Percentiles rank a stretch among this genome's conserved stretches.
These are phyloP conservation scores for Litsea cubeba DNA, from an alignment of 164 flowering plant species.

Conservation along the genomic window DNA sequence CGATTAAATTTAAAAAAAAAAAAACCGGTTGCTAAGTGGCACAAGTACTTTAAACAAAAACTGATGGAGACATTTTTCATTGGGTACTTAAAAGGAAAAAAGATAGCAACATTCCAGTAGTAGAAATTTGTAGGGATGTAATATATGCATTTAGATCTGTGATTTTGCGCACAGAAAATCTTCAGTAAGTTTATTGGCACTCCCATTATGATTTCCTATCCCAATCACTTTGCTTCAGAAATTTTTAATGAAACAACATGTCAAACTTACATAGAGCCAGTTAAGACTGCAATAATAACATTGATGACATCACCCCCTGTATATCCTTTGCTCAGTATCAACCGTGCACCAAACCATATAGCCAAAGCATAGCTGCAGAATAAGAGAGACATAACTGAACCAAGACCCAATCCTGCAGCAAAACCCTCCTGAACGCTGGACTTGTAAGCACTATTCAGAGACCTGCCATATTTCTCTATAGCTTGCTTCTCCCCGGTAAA, in stretches of 20 bases:
- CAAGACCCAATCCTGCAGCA: conserved; percentile 38
- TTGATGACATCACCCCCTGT: conserved; percentile 45
- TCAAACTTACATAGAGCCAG: conserved; percentile 45
- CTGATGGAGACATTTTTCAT: too few species aligned
- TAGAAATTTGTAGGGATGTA: not conserved
- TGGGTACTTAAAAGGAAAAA: too few species aligned
- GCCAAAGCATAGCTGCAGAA: conserved; percentile 38
- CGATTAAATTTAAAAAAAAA: too few species aligned
- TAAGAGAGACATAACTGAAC: conserved; percentile 24
- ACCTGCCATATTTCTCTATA: conserved; percentile 29
- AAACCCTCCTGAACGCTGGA: conserved; percentile 37
- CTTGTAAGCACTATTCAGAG: conserved; percentile 32
- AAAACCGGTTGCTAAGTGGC: too few species aligned
- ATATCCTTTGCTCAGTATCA: conserved; percentile 38
- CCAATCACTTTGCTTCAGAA: not conserved
- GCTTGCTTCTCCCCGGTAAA: conserved; percentile 55
- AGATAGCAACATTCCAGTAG: not conserved
- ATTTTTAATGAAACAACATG: not conserved
- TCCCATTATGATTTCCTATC: not conserved
- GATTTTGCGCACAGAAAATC: not conserved
- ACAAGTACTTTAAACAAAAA: too few species aligned
- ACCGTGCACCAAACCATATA: conserved; percentile 41
- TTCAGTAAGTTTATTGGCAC: not conserved
- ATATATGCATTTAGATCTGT: not conserved
- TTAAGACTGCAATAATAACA: conserved; percentile 35